Evolutionary conservation across 1,139 yeast species (phyloP).

Genomic region (Yamadazyma diospyri): DNA sequence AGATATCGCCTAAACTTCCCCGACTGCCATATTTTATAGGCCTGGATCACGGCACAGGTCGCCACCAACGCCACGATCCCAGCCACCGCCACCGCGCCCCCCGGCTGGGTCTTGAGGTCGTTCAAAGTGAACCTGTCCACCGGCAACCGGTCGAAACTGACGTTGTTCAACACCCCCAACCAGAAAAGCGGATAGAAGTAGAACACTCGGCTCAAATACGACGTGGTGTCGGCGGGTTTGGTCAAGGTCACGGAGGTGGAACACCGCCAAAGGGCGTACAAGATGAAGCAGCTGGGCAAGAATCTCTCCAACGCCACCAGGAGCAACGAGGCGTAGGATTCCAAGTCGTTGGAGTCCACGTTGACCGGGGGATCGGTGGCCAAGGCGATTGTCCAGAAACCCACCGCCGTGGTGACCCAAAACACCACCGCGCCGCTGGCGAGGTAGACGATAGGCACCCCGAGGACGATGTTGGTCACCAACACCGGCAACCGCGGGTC

Average conservation of each 20-base stretch:
- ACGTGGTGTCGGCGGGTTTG: conserved; percentile 25
- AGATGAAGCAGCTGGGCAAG: conserved; percentile 69
- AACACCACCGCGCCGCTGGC: conserved; percentile 54
- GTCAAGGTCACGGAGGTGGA: conserved; percentile 41
- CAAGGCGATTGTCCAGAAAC: conserved; percentile 81
- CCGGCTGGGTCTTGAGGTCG: conserved; percentile 73
- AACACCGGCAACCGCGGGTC: conserved; percentile 66
- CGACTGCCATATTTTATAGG: conserved; percentile 73
- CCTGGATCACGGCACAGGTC: conserved; percentile 66
- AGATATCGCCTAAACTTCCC: conserved; percentile 66
- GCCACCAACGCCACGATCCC: conserved; percentile 45
- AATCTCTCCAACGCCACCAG: conserved; percentile 73
- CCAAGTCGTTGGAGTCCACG: conserved; percentile 52
- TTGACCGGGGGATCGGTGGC: conserved; percentile 80
- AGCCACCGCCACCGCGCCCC: conserved; percentile 66
- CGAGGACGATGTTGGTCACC: conserved; percentile 54
- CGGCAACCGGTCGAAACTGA: conserved; percentile 85
- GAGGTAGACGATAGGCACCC: conserved; percentile 56
- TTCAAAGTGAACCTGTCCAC: conserved; percentile 73
- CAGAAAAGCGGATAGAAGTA: conserved; percentile 82
- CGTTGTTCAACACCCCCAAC: conserved; percentile 81
- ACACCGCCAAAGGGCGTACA: conserved; percentile 68
- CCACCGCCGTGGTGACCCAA: conserved; percentile 63
- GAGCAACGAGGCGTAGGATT: conserved; percentile 55
- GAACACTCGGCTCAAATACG: conserved; percentile 51